phyloP scores from a whole-genome alignment of 2,329 filamentous ascomycete species.

The Arthroderma sp. region DNA sequence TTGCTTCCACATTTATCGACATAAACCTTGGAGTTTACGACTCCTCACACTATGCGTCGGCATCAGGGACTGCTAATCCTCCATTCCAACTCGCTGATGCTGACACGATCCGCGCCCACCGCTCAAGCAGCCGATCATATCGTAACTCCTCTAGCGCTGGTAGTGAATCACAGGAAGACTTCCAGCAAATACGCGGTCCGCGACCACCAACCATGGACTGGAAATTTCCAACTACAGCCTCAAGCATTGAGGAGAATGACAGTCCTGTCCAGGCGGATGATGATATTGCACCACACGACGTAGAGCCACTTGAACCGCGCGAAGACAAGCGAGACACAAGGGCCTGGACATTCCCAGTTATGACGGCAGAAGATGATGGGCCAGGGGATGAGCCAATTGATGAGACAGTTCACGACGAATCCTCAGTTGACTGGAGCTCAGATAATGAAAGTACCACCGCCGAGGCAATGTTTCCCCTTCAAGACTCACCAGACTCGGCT shows the following conservation, averaged over 20 bases:
- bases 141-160: slow-evolving; percentile 26
- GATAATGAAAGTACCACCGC: slow-evolving; percentile 5
- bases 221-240: slow-evolving; percentile 30
- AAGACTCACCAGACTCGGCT: slow-evolving; percentile 8
- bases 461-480: slow-evolving; percentile 8
- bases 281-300: slow-evolving; percentile 8
- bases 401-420: neutral
- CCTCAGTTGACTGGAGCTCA: neutral
- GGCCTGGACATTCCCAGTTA: slow-evolving; percentile 45
- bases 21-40: slow-evolving; percentile 47
- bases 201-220: slow-evolving; percentile 38
- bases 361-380: slow-evolving; percentile 20
- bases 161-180: slow-evolving; percentile 22
- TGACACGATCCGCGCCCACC: slow-evolving; percentile 46
- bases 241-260: slow-evolving; percentile 7
- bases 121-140: slow-evolving; percentile 37
- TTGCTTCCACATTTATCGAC: slow-evolving; percentile 40
- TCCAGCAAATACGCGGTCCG: slow-evolving; percentile 25
- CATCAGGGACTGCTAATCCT: slow-evolving; percentile 38
- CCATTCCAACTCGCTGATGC: slow-evolving; percentile 41
- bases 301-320: slow-evolving; percentile 8
- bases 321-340: slow-evolving; percentile 31
- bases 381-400: slow-evolving; percentile 8
- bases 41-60: slow-evolving; percentile 40
- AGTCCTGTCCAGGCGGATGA: neutral